These are phyloP conservation scores for Claviceps sorghi DNA, from an alignment of 2,329 filamentous ascomycete species.

Conservation along the genomic window DNA sequence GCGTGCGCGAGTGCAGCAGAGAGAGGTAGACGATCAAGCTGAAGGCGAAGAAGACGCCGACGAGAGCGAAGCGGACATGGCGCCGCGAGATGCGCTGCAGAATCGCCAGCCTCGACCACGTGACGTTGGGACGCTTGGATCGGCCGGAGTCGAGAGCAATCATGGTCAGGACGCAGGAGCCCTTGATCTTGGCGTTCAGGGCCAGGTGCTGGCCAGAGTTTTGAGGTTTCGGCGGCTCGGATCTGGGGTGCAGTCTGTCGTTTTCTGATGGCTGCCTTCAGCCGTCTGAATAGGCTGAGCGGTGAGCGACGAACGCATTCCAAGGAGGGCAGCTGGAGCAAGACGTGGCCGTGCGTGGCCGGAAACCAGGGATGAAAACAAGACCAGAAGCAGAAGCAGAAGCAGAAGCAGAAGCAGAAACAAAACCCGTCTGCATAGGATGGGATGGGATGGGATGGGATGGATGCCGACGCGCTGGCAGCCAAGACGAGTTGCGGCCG, in stretches of 20 bases:
- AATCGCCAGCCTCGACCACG: background rate
- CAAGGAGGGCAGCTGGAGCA: background rate
- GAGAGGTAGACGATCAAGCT: background rate
- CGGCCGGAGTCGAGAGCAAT: background rate
- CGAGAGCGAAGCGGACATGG: background rate
- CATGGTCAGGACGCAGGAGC: background rate
- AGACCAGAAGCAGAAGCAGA: no score
- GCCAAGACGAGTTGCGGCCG: no score
- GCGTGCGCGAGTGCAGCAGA: background rate
- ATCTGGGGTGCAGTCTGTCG: background rate
- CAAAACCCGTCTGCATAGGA: no score
- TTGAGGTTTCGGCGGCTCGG: background rate
- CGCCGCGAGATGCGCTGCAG: constrained; percentile 2
- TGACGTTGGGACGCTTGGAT: background rate
- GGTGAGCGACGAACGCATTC: background rate
- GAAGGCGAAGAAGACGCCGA: background rate
- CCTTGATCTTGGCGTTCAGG: background rate
- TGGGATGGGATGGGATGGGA: no score
- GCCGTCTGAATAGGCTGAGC: background rate
- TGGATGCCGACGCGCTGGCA: no score
- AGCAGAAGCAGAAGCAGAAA: no score
- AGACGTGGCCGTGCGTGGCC: background rate
- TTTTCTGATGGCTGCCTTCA: background rate
- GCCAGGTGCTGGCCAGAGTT: no score
- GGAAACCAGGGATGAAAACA: background rate